phyloP scores from a whole-genome alignment of 2,329 filamentous ascomycete species.

The Exophiala oligosperma region DNA sequence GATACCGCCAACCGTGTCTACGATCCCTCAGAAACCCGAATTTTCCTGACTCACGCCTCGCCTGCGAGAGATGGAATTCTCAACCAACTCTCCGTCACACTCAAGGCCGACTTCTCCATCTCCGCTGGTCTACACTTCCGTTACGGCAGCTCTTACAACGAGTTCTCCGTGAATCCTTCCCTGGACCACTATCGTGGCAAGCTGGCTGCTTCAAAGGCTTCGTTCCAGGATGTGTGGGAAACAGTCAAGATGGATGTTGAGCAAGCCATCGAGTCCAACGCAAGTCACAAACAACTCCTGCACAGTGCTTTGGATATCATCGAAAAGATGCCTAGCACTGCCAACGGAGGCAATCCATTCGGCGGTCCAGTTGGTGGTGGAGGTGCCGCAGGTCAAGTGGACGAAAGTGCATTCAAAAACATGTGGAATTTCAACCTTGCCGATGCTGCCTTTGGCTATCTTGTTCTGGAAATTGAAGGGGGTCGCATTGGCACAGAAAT shows the following conservation, averaged over 20 bases:
- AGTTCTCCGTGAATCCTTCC: conserved; percentile 98
- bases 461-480: conserved; percentile 92
- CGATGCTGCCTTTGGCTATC: conserved; percentile 94
- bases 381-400: conserved; percentile 77
- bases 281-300: conserved; percentile 87
- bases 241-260: conserved; percentile 96
- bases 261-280: conserved; percentile 88
- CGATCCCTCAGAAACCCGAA: conserved; percentile 93
- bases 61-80: conserved; percentile 93
- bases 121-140: conserved; percentile 97
- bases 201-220: conserved; percentile 94
- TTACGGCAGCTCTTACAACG: conserved; percentile 98
- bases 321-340: conserved; percentile 95
- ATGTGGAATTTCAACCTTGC: conserved; percentile 99
- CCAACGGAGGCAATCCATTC: conserved; percentile 94
- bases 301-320: conserved; percentile 90
- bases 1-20: conserved; percentile 98
- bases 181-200: conserved; percentile 98
- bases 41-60: conserved; percentile 96
- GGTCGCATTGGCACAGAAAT: conserved; percentile 97
- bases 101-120: conserved; percentile 98
- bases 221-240: conserved; percentile 99
- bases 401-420: conserved; percentile 99
- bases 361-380: conserved; percentile 76
- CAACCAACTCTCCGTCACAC: conserved; percentile 94